Percentiles rank a stretch among this genome's conserved stretches.
Evolutionary conservation across 1,284 basidiomycete genomes (phyloP).

Genomic region (Leccinum huronense): DNA sequence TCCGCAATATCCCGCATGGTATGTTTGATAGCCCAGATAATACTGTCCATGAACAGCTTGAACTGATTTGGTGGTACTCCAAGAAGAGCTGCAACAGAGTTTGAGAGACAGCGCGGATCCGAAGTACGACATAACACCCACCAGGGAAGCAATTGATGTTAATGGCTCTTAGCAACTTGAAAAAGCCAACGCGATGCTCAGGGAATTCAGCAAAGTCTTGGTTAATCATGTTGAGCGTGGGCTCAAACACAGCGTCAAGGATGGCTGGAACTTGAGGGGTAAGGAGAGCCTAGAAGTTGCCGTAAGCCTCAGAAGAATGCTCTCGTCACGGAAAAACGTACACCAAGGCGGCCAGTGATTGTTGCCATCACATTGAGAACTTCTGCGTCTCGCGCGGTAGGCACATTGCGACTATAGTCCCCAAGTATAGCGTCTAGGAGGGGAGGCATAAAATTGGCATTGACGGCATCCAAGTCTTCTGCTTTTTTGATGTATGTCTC

Average conservation of each 20-base stretch:
- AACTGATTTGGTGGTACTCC: conserved; percentile 90
- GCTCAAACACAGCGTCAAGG: conserved; percentile 96
- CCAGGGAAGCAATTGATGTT: conserved; percentile 96
- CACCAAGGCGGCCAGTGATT: conserved; percentile 86
- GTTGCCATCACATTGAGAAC: conserved; percentile 98
- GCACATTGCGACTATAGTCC: conserved; percentile 95
- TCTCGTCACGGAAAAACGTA: conserved; percentile 42
- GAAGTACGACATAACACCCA: conserved; percentile 34
- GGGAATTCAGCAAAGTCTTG: conserved; percentile 98
- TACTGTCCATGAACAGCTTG: conserved; percentile 98
- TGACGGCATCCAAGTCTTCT: conserved; percentile 93
- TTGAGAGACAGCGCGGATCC: conserved; percentile 3
- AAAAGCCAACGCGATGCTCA: conserved; percentile 97
- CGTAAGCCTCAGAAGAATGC: conserved; percentile 15
- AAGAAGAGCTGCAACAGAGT: conserved; percentile 63
- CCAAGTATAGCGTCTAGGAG: conserved; percentile 95
- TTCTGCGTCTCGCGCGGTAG: conserved; percentile 93
- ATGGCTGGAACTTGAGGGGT: conserved; percentile 96
- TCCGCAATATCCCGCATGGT: conserved; percentile 99
- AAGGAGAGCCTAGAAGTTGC: conserved; percentile 60
- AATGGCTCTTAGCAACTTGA: conserved; percentile 92
- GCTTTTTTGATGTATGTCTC: conserved; percentile 98
- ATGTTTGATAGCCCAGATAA: conserved; percentile 99
- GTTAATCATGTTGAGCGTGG: conserved; percentile 98
- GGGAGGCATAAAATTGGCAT: conserved; percentile 91